A percentile compares a stretch with the other conserved stretches of the same genome.
Conservation (phyloP, 176 grass and related monocot genomes). For the Paspalum notatum region DNA sequence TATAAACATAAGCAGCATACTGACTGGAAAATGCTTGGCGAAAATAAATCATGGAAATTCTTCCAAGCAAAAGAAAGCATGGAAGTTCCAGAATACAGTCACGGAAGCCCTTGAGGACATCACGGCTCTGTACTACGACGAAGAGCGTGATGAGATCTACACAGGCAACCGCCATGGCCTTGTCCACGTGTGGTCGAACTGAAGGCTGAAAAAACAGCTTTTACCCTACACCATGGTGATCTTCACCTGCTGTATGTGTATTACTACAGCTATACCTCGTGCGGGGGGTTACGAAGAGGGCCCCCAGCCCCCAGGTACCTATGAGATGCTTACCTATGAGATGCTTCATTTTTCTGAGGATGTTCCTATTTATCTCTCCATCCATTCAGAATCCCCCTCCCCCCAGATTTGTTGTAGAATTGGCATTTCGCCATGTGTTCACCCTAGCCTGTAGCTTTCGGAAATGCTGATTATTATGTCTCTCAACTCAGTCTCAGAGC, state of each 20-base stretch:
- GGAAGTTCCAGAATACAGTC: constrained; percentile 68
- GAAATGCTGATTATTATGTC: constrained; percentile 22
- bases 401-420: constrained; percentile 46
- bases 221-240: constrained; percentile 8
- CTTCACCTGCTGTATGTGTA: constrained; percentile 21
- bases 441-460: constrained; percentile 15
- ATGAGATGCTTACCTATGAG: not conserved
- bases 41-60: constrained; percentile 62
- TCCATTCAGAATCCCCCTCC: constrained; percentile 8
- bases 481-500: not conserved
- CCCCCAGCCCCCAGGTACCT: not conserved
- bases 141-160: constrained; percentile 91
- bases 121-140: constrained; percentile 85
- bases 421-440: not conserved
- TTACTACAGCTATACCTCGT: constrained; percentile 21
- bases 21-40: constrained; percentile 84
- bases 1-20: constrained; percentile 94
- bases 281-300: constrained; percentile 22
- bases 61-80: constrained; percentile 48
- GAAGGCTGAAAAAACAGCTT: constrained; percentile 18
- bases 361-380: constrained; percentile 37
- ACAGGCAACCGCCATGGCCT: constrained; percentile 83
- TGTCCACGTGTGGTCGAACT: constrained; percentile 94
- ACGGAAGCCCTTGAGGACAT: constrained; percentile 83
- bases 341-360: constrained; percentile 16